A percentile compares a stretch with the other conserved stretches of the same genome.
Conservation (phyloP, 495 filamentous ascomycete genomes). For the Lichenothelia convexa region DNA sequence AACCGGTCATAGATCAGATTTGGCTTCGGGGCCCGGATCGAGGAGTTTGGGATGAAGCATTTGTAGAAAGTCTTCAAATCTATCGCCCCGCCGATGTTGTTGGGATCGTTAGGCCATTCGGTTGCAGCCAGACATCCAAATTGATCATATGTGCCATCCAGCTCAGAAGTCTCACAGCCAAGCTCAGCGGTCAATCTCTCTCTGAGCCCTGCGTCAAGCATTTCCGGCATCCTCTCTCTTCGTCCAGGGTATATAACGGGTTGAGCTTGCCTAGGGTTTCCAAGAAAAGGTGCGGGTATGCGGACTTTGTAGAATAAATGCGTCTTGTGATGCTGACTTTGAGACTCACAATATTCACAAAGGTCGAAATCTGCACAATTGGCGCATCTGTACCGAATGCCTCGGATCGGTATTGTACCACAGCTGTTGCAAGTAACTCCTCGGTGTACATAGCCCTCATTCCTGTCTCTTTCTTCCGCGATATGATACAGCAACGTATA, state of each 20-base stretch:
- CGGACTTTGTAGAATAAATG: constrained; percentile 91
- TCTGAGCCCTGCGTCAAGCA: constrained; percentile 42
- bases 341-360: constrained; percentile 73
- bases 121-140: constrained; percentile 74
- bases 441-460: constrained; percentile 81
- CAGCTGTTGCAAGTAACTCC: constrained; percentile 89
- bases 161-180: constrained; percentile 59
- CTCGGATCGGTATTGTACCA: constrained; percentile 67
- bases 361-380: constrained; percentile 49
- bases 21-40: constrained; percentile 54
- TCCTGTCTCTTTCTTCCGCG: constrained; percentile 47
- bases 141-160: constrained; percentile 91
- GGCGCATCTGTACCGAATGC: constrained; percentile 32
- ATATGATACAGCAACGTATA: constrained; percentile 28
- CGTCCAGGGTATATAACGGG: constrained; percentile 85
- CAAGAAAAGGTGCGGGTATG: constrained; percentile 51
- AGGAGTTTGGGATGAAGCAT: constrained; percentile 67
- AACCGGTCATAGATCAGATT: constrained; percentile 89
- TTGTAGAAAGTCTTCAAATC: constrained; percentile 79
- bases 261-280: constrained; percentile 47
- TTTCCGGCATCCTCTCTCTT: constrained; percentile 44
- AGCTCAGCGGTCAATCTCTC: constrained; percentile 50
- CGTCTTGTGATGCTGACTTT: constrained; percentile 55
- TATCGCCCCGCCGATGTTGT: constrained; percentile 61
- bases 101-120: constrained; percentile 70